phyloP scores from a whole-genome alignment of 768 basidiomycete genomes.

The Chalciporus sphaerocephalus region DNA sequence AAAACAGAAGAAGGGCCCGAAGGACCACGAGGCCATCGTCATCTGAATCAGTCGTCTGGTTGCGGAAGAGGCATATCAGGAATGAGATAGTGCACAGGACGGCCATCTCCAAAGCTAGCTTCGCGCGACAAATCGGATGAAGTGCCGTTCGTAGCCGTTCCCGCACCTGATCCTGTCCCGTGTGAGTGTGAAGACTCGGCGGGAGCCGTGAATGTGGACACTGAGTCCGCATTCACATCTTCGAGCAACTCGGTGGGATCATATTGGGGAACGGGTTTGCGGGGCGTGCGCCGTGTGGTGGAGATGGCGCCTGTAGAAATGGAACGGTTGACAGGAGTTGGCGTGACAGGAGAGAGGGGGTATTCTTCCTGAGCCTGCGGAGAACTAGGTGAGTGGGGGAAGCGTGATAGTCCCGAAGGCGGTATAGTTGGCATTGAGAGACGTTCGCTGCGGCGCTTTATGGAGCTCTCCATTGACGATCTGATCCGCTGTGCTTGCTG shows the following conservation, averaged over 20 bases:
- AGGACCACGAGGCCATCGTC: neutral
- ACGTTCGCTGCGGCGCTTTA: slow-evolving; percentile 24
- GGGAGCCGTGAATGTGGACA: slow-evolving; percentile 18
- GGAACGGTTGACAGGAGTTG: slow-evolving; percentile 25
- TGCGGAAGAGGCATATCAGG: slow-evolving; percentile 49
- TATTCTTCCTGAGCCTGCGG: slow-evolving; percentile 28
- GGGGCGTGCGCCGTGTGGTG: slow-evolving; percentile 33
- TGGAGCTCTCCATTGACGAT: slow-evolving; percentile 29
- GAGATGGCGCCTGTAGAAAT: slow-evolving; percentile 25
- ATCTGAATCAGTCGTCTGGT: slow-evolving; percentile 21
- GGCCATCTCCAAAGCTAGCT: slow-evolving; percentile 43
- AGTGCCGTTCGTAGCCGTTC: slow-evolving; percentile 5
- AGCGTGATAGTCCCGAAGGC: slow-evolving; percentile 10
- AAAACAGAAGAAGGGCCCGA: neutral
- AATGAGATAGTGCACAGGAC: slow-evolving; percentile 53
- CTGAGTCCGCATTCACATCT: slow-evolving; percentile 18
- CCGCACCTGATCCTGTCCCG: slow-evolving; percentile 19
- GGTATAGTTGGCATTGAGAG: slow-evolving; percentile 29
- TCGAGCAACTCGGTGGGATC: slow-evolving; percentile 30
- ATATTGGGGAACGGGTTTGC: slow-evolving; percentile 59
- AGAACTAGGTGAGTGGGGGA: slow-evolving; percentile 13
- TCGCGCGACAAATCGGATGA: slow-evolving; percentile 35
- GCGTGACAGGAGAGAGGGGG: slow-evolving; percentile 21
- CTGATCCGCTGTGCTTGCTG: slow-evolving; percentile 31
- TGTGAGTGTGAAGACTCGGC: slow-evolving; percentile 30